Evolutionary conservation across 768 basidiomycete species (phyloP).

Genomic region (Peribolospora kevripleyi): DNA sequence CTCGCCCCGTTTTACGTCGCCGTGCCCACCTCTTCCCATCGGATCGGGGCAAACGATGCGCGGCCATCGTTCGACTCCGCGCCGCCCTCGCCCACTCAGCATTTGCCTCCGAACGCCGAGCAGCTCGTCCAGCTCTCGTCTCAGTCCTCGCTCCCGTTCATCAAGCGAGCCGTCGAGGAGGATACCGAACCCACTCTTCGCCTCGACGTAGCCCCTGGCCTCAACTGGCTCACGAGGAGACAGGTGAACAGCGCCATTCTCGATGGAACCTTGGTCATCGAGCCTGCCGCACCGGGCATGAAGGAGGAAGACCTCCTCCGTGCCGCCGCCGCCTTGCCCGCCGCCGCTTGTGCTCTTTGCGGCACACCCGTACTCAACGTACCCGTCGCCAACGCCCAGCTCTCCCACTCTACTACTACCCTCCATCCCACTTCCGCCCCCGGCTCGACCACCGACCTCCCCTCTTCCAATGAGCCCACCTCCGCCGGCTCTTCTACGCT

Average conservation of each 20-base stretch:
- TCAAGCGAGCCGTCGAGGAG: slow-evolving; percentile 15
- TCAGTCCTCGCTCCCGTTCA: slow-evolving; percentile 13
- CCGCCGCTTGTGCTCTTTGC: slow-evolving; percentile 12
- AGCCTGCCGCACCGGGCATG: slow-evolving; percentile 27
- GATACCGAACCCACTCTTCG: slow-evolving; percentile 71
- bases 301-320: not conserved
- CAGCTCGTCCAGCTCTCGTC: slow-evolving; percentile 12
- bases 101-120: slow-evolving; percentile 2
- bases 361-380: slow-evolving; percentile 2
- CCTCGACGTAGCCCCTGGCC: slow-evolving; percentile 72
- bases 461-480: not conserved
- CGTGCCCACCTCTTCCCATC: not conserved
- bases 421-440: not conserved
- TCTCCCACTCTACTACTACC: not conserved
- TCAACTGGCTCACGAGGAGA: slow-evolving; percentile 81
- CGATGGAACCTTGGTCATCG: slow-evolving; percentile 61
- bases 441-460: not conserved
- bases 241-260: slow-evolving; percentile 65
- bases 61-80: not conserved
- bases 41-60: not conserved
- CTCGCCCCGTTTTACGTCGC: not conserved
- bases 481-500: not conserved
- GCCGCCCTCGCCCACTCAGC: not conserved
- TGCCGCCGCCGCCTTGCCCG: slow-evolving; percentile 1
- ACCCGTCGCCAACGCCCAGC: not conserved